Base-by-base conservation (phyloP, 139 green algal species). In the Chlorella vulgaris region DNA sequence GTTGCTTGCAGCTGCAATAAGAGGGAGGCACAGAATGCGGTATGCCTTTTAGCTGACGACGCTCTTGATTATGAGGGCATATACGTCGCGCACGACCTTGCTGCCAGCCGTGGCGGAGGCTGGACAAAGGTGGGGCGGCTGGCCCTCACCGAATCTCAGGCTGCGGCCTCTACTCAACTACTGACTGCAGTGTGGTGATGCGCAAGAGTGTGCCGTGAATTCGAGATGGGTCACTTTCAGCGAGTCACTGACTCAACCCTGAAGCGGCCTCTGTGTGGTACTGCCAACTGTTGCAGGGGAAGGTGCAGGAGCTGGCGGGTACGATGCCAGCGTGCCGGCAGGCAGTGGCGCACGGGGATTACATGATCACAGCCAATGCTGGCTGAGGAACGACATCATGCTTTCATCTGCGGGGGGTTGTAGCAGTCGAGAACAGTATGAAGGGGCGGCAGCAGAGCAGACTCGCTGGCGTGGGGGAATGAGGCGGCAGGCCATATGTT, bases 41-140 rank as follows among this genome's bases (percentile, higher is more conserved):
- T 73, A 19, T 73, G 65, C 65, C 36, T 73, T 35, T 36, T 73
- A 36, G 65, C 65, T 21, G 65, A 73, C 65, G 65, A 73, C 65
- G 35, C 22, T 36, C 2, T 73, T 22, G 36, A 47, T 19, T 73
- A 73, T 28, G 65, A 73, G 7, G 19, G 8, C 1, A 35, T 73
- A 36, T 36, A 51, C 3, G 65, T 36, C 18, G 47, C 65, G 65
- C 65, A 73, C 19, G 65, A 73, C 65, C 8, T 2, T 7, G 65
- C 35, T 22, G 21, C 24, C 18, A 21, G 21, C 35, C 29, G 65
- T 22, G 29, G 65, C 10, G 65, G 65, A 35, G 65, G 65, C 35
- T 50, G 35, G 35, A 73, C 65, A 3, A 35, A 73, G 65, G 65
- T 50, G 35, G 47, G 47, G 13, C 47, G 47, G 13, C 10, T 15